Conservation (phyloP, 139 green algal species). For the Dunaliella primolecta region DNA sequence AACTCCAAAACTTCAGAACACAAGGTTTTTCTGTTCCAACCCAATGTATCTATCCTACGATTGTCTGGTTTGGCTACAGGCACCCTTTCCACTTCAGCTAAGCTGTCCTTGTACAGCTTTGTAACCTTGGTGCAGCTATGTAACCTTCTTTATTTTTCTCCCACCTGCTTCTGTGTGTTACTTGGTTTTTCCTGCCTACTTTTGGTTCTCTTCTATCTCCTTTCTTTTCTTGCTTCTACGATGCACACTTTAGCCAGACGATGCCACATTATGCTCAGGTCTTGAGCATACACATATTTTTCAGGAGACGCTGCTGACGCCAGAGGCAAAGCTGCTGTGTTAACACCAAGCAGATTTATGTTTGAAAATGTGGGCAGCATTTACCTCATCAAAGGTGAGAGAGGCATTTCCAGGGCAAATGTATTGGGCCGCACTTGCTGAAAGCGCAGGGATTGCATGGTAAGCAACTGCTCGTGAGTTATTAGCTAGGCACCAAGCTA, state of each 20-base stretch:
- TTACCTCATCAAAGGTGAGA: slow-evolving; percentile 42
- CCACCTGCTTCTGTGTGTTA: background rate
- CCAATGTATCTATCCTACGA: too few species aligned
- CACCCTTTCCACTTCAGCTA: too few species aligned
- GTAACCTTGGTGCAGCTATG: too few species aligned
- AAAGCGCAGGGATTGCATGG: too few species aligned
- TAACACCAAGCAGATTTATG: slow-evolving; percentile 50
- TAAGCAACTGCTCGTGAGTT: slow-evolving; percentile 20
- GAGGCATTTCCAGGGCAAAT: too few species aligned
- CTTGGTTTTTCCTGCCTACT: too few species aligned
- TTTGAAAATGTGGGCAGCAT: slow-evolving; percentile 56
- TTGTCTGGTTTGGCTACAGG: too few species aligned
- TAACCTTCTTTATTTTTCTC: background rate
- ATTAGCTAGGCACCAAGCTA: background rate
- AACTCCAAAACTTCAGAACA: too few species aligned
- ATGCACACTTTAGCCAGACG: background rate
- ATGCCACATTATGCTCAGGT: background rate
- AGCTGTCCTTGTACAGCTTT: too few species aligned
- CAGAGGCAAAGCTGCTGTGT: background rate
- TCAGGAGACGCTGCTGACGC: background rate
- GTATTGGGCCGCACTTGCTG: too few species aligned
- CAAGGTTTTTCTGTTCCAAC: too few species aligned
- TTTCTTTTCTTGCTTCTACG: background rate
- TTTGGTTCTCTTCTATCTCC: background rate
- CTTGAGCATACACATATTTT: too few species aligned